phyloP scores from a whole-genome alignment of 23 red algal genomes.

The Rhodosorus marinus region DNA sequence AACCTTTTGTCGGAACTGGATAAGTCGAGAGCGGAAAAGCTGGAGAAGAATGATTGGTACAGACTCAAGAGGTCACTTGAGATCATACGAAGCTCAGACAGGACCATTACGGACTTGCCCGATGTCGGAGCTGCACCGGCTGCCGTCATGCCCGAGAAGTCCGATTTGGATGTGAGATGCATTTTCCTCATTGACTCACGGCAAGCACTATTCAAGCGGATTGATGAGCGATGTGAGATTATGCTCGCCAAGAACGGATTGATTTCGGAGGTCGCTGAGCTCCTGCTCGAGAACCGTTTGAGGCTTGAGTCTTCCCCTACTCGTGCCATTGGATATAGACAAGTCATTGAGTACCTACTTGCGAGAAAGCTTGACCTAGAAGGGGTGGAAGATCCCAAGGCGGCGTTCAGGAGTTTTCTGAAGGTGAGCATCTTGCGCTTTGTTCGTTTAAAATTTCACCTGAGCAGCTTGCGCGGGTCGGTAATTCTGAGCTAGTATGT shows the following conservation, averaged over 20 bases:
- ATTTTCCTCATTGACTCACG: constrained; percentile 53
- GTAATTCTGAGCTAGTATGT: background rate
- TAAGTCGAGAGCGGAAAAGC: constrained; percentile 26
- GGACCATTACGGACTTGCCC: constrained; percentile 43
- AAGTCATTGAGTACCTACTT: constrained; percentile 58
- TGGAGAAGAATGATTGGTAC: constrained; percentile 87
- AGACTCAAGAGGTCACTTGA: constrained; percentile 61
- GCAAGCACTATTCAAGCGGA: constrained; percentile 24
- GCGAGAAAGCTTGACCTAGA: background rate
- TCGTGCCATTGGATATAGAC: constrained; percentile 82
- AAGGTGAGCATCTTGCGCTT: too few relatives aligned
- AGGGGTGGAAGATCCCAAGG: too few relatives aligned
- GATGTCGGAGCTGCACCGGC: constrained; percentile 33
- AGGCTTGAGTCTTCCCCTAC: constrained; percentile 5
- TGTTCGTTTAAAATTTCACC: too few relatives aligned
- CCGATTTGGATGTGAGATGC: constrained; percentile 70
- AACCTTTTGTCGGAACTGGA: constrained; percentile 20
- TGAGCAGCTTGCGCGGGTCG: background rate
- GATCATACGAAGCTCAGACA: constrained; percentile 30
- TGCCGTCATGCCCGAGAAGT: background rate
- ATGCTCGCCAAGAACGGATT: constrained; percentile 24
- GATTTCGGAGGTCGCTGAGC: constrained; percentile 20
- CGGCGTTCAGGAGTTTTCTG: too few relatives aligned
- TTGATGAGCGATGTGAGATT: constrained; percentile 70
- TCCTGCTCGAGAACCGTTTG: constrained; percentile 1